Evolutionary conservation across 2,329 filamentous ascomycete genomes (phyloP).

Genomic region (Albophoma yamanashiensis): DNA sequence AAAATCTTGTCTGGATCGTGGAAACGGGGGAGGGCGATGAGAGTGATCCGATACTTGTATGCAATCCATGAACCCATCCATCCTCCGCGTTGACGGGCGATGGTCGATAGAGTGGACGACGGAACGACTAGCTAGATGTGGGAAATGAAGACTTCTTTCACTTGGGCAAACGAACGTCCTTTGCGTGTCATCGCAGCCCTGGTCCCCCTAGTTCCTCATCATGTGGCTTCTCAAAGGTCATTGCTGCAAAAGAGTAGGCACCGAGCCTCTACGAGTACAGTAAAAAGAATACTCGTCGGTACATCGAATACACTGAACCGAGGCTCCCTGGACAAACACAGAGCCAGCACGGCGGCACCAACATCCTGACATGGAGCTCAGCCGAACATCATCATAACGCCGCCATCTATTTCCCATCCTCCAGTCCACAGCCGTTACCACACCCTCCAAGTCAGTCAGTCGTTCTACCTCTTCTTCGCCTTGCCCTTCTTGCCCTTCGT

Average conservation of each 20-base stretch:
- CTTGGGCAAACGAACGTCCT: background rate
- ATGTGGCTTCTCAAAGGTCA: background rate
- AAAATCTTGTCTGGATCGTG: constrained; percentile 1
- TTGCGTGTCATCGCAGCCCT: background rate
- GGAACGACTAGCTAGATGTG: constrained; percentile 1
- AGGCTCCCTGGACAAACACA: background rate
- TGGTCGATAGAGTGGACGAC: background rate
- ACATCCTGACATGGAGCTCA: background rate
- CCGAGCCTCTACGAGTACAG: background rate
- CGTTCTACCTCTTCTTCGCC: constrained; percentile 14
- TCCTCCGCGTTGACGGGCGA: background rate
- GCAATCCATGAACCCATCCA: background rate
- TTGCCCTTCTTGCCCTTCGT: constrained; percentile 36
- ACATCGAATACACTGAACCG: background rate
- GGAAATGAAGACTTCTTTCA: constrained; percentile 1
- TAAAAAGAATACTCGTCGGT: background rate
- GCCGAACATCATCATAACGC: background rate
- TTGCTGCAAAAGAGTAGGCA: background rate
- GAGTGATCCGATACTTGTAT: constrained; percentile 2
- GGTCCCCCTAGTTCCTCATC: background rate
- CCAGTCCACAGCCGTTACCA: background rate
- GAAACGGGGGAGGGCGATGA: constrained; percentile 10
- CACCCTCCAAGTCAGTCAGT: background rate
- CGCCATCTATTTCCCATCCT: background rate
- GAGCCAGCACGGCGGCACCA: background rate